Conservation (phyloP, 1,284 basidiomycete genomes). For the Microbotryum saponariae region DNA sequence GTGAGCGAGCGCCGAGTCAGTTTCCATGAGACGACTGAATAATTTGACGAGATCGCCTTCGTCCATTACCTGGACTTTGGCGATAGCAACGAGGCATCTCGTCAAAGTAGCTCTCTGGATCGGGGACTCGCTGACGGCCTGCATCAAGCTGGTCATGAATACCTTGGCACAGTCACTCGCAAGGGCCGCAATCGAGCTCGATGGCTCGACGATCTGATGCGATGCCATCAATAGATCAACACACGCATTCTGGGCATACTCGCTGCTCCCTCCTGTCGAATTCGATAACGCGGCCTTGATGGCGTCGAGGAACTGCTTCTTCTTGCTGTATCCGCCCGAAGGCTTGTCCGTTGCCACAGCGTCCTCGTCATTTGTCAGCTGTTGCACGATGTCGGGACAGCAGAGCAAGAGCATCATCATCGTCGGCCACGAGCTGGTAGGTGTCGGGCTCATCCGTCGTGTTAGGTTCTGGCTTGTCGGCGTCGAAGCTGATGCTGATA, state of each 20-base stretch:
- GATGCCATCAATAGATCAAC: neutral
- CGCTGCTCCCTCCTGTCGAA: neutral
- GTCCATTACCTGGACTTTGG: neutral
- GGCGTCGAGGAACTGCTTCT: neutral
- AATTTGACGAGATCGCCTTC: neutral
- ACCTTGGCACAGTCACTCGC: neutral
- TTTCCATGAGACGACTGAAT: neutral
- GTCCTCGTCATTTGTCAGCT: constrained; percentile 1
- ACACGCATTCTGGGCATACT: neutral
- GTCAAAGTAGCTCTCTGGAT: neutral
- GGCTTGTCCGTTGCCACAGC: too few species aligned
- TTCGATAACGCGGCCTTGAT: neutral
- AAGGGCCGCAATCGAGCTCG: neutral
- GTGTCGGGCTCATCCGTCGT: constrained; percentile 4
- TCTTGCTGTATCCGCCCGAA: neutral
- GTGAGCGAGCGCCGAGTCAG: neutral
- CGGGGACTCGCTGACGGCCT: neutral
- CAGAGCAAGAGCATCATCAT: constrained; percentile 53
- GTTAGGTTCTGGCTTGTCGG: too few species aligned
- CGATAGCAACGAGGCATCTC: neutral
- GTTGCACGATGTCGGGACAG: constrained; percentile 46
- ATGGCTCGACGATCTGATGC: neutral
- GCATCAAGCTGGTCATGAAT: constrained; percentile 1
- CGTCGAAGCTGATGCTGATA: too few species aligned
- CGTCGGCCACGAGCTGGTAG: constrained; percentile 54